These are phyloP conservation scores for Paralagenidium karlingii DNA, from an alignment of 352 stramenopile genomes.

Conservation along the genomic window DNA sequence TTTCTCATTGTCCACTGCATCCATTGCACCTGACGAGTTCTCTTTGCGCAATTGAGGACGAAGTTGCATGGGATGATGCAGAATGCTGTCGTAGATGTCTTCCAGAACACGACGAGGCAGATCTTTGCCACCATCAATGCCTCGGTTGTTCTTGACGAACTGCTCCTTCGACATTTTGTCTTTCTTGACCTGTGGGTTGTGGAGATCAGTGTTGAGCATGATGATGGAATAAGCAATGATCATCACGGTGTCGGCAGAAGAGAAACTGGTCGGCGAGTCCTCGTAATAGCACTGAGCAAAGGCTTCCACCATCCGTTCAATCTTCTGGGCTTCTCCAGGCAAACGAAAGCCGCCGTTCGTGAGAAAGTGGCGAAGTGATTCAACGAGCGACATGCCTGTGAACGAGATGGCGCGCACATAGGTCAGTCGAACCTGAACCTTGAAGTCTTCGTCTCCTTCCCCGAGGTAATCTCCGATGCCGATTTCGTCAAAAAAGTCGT, in stretches of 20 bases:
- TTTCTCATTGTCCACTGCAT: conserved; percentile 49
- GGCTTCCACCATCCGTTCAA: conserved; percentile 94
- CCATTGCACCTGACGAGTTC: conserved; percentile 16
- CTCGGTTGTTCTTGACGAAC: conserved; percentile 96
- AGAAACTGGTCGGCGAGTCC: conserved; percentile 77
- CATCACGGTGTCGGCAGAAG: conserved; percentile 75
- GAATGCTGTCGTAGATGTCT: conserved; percentile 94
- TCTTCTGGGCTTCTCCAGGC: conserved; percentile 97
- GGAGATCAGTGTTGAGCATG: conserved; percentile 85
- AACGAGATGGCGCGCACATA: conserved; percentile 95
- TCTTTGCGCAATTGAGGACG: conserved; percentile 39
- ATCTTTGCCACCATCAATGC: conserved; percentile 86
- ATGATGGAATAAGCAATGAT: conserved; percentile 88
- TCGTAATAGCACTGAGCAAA: conserved; percentile 98
- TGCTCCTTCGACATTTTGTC: conserved; percentile 96
- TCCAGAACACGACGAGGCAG: conserved; percentile 87
- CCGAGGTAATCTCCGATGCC: conserved; percentile 94
- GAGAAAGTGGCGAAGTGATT: conserved; percentile 94
- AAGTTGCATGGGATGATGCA: conserved; percentile 86
- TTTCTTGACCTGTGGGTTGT: conserved; percentile 85
- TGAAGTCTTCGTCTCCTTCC: conserved; percentile 83
- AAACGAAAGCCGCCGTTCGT: conserved; percentile 95
- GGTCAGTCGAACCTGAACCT: conserved; percentile 88
- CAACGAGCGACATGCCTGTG: conserved; percentile 94
- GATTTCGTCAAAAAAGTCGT: conserved; percentile 84